Evolutionary conservation across 1,284 basidiomycete genomes (phyloP).

Genomic region (Marasmius fiardii): DNA sequence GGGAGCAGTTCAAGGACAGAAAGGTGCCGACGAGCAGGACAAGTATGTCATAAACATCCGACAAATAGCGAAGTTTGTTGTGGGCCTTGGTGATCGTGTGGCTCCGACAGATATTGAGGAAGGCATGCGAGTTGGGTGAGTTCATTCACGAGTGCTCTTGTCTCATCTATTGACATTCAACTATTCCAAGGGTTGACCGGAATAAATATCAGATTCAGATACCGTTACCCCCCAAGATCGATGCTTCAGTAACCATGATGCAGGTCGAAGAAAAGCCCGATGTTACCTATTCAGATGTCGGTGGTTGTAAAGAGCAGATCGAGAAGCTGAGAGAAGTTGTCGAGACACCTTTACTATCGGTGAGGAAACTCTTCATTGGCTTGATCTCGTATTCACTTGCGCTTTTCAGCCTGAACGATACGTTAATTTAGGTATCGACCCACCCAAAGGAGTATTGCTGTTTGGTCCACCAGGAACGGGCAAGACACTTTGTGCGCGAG

Average conservation of each 20-base stretch:
- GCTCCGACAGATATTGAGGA: slow-evolving; percentile 99
- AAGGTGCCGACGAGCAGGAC: slow-evolving; percentile 94
- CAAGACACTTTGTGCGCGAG: slow-evolving; percentile 97
- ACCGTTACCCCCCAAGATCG: slow-evolving; percentile 99
- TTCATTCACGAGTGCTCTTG: slow-evolving; percentile 2
- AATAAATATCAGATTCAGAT: slow-evolving; percentile 99
- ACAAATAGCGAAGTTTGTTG: slow-evolving; percentile 99
- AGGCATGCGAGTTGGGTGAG: slow-evolving; percentile 98
- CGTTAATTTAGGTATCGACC: slow-evolving; percentile 97
- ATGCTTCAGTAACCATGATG: slow-evolving; percentile 99
- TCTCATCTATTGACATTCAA: neutral
- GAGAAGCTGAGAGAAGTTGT: slow-evolving; percentile 99
- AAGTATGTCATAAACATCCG: slow-evolving; percentile 99
- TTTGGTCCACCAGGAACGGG: slow-evolving; percentile 98
- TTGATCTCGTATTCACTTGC: neutral
- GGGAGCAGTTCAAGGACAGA: slow-evolving; percentile 80
- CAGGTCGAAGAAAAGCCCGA: slow-evolving; percentile 99
- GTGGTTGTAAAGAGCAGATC: slow-evolving; percentile 99
- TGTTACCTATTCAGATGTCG: slow-evolving; percentile 97
- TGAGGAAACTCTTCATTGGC: slow-evolving; percentile 36
- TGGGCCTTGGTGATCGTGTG: slow-evolving; percentile 93
- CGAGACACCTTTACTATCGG: slow-evolving; percentile 93
- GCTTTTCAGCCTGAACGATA: slow-evolving; percentile 87
- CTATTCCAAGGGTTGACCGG: slow-evolving; percentile 67
- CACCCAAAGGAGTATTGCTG: slow-evolving; percentile 96